Evolutionary conservation across 2,329 filamentous ascomycete genomes (phyloP).

Genomic region (Calonectria naviculata): DNA sequence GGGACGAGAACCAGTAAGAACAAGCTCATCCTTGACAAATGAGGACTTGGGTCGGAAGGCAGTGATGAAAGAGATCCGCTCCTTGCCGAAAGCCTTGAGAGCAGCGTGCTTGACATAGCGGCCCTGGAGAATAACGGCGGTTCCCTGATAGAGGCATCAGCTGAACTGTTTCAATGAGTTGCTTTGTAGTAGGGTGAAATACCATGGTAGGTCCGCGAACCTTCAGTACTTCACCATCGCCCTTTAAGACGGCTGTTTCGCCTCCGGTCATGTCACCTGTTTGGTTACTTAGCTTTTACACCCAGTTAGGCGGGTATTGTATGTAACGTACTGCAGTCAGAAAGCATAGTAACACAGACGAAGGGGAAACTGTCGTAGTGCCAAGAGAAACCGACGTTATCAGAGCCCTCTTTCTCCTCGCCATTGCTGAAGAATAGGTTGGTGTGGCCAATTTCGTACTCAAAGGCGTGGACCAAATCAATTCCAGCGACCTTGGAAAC

Average conservation of each 20-base stretch:
- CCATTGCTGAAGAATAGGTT: constrained; percentile 62
- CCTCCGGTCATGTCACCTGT: constrained; percentile 75
- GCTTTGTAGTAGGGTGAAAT: constrained; percentile 43
- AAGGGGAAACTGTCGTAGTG: constrained; percentile 75
- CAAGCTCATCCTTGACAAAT: constrained; percentile 67
- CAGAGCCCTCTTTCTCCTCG: constrained; percentile 52
- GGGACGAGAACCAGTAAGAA: constrained; percentile 68
- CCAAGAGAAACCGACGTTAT: constrained; percentile 63
- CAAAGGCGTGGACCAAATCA: constrained; percentile 64
- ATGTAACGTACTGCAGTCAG: constrained; percentile 69
- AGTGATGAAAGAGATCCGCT: constrained; percentile 75
- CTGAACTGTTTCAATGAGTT: neutral
- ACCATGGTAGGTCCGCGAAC: constrained; percentile 71
- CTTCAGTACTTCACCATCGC: constrained; percentile 64
- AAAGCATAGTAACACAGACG: constrained; percentile 76
- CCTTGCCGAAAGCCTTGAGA: constrained; percentile 66
- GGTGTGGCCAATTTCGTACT: constrained; percentile 66
- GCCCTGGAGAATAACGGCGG: constrained; percentile 70
- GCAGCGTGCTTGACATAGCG: constrained; percentile 75
- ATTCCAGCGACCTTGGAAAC: constrained; percentile 65
- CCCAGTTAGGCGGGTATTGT: too few relatives aligned
- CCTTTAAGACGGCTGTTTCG: constrained; percentile 69
- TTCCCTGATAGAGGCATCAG: neutral
- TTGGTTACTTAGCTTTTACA: too few relatives aligned
- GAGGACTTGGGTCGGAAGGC: constrained; percentile 71